These are phyloP conservation scores for Aspergillus latus DNA, from an alignment of 2,329 filamentous ascomycete species.

Conservation along the genomic window DNA sequence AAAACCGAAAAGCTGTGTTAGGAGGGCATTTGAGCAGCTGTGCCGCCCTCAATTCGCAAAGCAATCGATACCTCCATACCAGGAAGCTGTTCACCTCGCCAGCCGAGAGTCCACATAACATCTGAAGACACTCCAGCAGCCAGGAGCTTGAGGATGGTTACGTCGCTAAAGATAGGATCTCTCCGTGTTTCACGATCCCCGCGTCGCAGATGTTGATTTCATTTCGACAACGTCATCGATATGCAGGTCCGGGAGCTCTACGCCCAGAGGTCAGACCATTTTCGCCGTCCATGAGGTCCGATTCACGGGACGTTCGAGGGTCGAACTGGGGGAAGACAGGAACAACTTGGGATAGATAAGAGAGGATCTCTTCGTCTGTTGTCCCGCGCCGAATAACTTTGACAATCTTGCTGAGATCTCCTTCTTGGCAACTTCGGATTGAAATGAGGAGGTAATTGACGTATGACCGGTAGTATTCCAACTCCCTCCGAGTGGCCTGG, in stretches of 20 bases:
- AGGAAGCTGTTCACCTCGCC: no score
- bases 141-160: neutral
- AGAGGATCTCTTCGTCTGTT: constrained; percentile 1
- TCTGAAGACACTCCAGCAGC: neutral
- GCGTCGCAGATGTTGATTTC: neutral
- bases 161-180: neutral
- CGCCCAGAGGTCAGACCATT: neutral
- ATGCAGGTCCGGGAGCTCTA: neutral
- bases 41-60: neutral
- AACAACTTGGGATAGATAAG: constrained; percentile 1
- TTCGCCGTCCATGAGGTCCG: no score
- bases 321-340: neutral
- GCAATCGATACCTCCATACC: neutral
- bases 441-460: constrained; percentile 29
- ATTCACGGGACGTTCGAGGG: no score
- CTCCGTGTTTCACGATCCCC: neutral
- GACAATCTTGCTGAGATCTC: constrained; percentile 26
- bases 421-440: constrained; percentile 25
- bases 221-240: neutral
- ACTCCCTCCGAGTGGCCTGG: neutral
- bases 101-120: neutral
- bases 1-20: neutral
- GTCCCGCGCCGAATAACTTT: constrained; percentile 28
- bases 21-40: neutral
- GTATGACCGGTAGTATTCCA: constrained; percentile 25